Percentiles rank a stretch among this genome's conserved stretches.
Conservation (phyloP, 2,329 filamentous ascomycete species). For the Penicillium sp. region DNA sequence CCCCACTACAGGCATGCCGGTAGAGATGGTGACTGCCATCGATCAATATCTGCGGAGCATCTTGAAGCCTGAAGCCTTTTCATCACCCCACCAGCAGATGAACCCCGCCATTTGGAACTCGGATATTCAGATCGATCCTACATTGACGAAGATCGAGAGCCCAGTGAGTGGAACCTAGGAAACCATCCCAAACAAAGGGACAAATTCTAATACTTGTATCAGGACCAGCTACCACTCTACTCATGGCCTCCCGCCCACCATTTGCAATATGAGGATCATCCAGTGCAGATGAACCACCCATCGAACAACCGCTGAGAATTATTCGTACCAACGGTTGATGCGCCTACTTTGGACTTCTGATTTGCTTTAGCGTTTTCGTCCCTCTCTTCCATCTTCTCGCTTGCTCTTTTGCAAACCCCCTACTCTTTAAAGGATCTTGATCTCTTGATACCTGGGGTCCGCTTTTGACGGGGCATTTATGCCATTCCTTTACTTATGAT, state of each 20-base stretch:
- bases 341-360: neutral
- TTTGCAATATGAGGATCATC: neutral
- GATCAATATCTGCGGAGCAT: slow-evolving; percentile 12
- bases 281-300: neutral
- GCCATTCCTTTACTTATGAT: neutral
- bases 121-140: slow-evolving; percentile 8
- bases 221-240: slow-evolving; percentile 2
- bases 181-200: neutral
- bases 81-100: neutral
- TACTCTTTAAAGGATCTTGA: neutral
- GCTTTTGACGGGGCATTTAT: neutral
- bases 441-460: neutral
- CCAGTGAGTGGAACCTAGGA: neutral
- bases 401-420: too few relatives aligned
- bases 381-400: neutral
- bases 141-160: neutral
- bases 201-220: neutral
- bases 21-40: slow-evolving; percentile 9
- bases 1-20: slow-evolving; percentile 1
- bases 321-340: neutral
- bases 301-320: neutral
- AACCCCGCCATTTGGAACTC: neutral
- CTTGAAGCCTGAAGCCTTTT: slow-evolving; percentile 4
- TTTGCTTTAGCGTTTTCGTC: neutral
- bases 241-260: neutral